phyloP scores from a whole-genome alignment of 768 basidiomycete species.

The Tubosaeta sp. region DNA sequence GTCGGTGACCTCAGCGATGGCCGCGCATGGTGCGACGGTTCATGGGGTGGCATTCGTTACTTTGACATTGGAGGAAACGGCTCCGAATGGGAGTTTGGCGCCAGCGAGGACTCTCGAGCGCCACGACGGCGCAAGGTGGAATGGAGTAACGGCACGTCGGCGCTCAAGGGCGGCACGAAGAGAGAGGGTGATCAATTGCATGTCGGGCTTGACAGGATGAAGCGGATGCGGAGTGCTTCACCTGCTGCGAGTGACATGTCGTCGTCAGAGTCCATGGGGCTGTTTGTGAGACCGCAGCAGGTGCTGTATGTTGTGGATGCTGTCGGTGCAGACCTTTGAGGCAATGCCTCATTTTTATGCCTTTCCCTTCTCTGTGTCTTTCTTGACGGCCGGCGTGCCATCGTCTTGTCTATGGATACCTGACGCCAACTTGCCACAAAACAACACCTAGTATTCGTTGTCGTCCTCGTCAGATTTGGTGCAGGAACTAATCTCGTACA shows the following conservation, averaged over 20 bases:
- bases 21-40: conserved; percentile 85
- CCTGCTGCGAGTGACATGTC: conserved; percentile 60
- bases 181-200: conserved; percentile 54
- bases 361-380: not conserved
- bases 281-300: conserved; percentile 84
- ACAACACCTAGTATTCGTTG: conserved; percentile 8
- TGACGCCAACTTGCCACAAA: conserved; percentile 10
- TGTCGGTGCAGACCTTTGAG: conserved; percentile 59
- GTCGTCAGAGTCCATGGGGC: conserved; percentile 59
- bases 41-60: conserved; percentile 76
- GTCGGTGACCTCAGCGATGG: conserved; percentile 48
- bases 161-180: conserved; percentile 42
- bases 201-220: conserved; percentile 37
- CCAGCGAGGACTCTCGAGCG: conserved; percentile 36
- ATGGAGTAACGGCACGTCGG: conserved; percentile 29
- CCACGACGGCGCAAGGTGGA: conserved; percentile 23
- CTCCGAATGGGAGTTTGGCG: conserved; percentile 62
- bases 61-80: conserved; percentile 66
- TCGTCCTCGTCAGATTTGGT: conserved; percentile 9
- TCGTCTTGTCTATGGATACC: conserved; percentile 4
- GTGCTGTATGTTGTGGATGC: conserved; percentile 86
- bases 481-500: conserved; percentile 23
- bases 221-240: conserved; percentile 64
- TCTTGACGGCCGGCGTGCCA: conserved; percentile 9
- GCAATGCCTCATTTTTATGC: not conserved